Evolutionary conservation across 2,329 filamentous ascomycete species (phyloP).

Genomic region (Myriosclerotinia scirpicola): DNA sequence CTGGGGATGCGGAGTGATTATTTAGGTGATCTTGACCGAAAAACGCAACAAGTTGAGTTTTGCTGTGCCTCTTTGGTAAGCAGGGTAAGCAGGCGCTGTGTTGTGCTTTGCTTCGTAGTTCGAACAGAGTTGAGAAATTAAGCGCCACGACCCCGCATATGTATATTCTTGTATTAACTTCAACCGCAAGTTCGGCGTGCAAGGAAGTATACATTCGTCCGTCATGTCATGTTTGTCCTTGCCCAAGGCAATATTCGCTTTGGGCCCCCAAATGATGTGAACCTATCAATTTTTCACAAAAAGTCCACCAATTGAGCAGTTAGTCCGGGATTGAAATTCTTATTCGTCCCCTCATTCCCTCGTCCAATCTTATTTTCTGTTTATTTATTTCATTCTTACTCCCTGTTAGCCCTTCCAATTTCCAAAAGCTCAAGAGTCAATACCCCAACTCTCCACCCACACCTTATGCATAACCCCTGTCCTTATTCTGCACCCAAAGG

Average conservation of each 20-base stretch:
- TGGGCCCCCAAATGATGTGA: background rate
- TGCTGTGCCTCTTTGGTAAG: background rate
- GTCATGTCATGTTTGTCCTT: background rate
- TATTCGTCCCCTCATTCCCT: background rate
- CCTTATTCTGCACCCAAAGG: background rate
- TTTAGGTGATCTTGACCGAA: background rate
- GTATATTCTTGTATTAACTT: background rate
- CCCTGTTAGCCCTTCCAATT: background rate
- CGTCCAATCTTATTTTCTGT: background rate
- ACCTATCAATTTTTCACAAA: background rate
- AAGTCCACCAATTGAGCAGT: background rate
- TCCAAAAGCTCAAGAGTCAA: background rate
- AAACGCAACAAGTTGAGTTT: conserved; percentile 5
- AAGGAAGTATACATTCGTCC: background rate
- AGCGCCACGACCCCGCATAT: conserved; percentile 19
- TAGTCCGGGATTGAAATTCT: background rate
- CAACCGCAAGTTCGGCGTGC: background rate
- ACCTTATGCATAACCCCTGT: conserved; percentile 13
- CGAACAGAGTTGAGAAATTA: background rate
- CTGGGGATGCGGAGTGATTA: background rate
- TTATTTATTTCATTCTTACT: background rate
- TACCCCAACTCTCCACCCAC: conserved; percentile 1
- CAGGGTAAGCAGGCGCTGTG: background rate
- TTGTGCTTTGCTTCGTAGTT: background rate
- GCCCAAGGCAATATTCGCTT: background rate